Evolutionary conservation across 257 asterid genomes (phyloP).

Genomic region (Eustoma russellianum): DNA sequence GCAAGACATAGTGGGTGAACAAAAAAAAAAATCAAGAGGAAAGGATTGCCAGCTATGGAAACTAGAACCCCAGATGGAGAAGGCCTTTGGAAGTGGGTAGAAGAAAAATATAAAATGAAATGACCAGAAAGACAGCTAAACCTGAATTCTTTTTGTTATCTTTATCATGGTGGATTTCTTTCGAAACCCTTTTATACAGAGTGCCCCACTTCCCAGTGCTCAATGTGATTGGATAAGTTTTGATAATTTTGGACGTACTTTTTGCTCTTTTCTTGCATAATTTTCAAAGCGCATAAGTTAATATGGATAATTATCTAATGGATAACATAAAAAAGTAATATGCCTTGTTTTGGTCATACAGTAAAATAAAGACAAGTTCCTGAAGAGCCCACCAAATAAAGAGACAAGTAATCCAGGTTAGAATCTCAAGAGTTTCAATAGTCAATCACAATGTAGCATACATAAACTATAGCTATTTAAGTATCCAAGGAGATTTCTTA

Average conservation of each 20-base stretch:
- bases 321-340: constrained; percentile 13
- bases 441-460: no score
- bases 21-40: constrained; percentile 17
- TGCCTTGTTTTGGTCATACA: background rate
- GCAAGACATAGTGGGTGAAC: no score
- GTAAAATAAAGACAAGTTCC: background rate
- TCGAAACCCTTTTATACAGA: constrained; percentile 26
- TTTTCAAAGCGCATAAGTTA: background rate
- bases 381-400: constrained; percentile 1
- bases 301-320: background rate
- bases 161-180: constrained; percentile 30
- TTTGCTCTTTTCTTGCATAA: background rate
- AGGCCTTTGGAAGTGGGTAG: constrained; percentile 21
- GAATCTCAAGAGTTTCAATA: background rate
- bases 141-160: constrained; percentile 21
- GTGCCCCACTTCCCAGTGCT: constrained; percentile 18
- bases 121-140: constrained; percentile 15
- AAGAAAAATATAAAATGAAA: constrained; percentile 8
- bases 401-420: background rate
- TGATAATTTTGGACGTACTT: constrained; percentile 2
- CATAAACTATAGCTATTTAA: no score
- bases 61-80: constrained; percentile 20
- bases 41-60: constrained; percentile 22
- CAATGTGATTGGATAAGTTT: constrained; percentile 17
- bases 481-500: no score